Conservation (phyloP, 345 rosid genomes). For the Cardamine resedifolia region DNA sequence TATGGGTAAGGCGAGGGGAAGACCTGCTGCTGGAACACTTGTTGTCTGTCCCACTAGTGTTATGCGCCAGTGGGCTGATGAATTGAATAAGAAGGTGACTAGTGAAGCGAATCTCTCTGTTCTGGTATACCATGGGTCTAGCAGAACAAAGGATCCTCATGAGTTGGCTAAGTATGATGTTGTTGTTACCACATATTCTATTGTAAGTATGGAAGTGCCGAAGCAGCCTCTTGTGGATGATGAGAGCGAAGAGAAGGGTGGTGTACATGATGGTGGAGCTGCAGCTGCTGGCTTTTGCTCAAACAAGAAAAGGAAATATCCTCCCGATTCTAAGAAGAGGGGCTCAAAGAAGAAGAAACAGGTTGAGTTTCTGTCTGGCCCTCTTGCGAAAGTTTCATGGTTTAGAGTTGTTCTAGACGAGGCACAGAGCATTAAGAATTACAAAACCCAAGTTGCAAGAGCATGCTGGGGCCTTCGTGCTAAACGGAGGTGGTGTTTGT, state of each 20-base stretch:
- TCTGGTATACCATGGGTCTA: conserved; percentile 87
- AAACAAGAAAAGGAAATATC: conserved; percentile 59
- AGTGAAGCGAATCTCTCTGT: conserved; percentile 65
- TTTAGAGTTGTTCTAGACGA: conserved; percentile 95
- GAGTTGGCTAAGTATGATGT: conserved; percentile 90
- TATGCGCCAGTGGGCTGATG: conserved; percentile 92
- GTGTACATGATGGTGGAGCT: conserved; percentile 44
- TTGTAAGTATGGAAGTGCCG: conserved; percentile 98
- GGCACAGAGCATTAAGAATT: conserved; percentile 97
- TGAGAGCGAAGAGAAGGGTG: conserved; percentile 62
- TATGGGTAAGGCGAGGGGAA: conserved; percentile 51
- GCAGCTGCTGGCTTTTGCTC: conserved; percentile 40
- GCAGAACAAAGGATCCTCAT: conserved; percentile 80
- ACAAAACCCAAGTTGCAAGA: conserved; percentile 94
- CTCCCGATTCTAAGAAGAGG: conserved; percentile 53
- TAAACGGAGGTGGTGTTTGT: conserved; percentile 97
- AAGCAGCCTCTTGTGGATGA: conserved; percentile 70
- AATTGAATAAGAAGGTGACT: conserved; percentile 74
- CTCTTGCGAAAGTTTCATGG: conserved; percentile 93
- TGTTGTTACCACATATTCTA: conserved; percentile 90
- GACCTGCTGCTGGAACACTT: conserved; percentile 95
- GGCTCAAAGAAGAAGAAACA: conserved; percentile 57
- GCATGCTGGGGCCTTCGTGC: conserved; percentile 99
- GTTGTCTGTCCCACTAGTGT: conserved; percentile 99
- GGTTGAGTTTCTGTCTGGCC: conserved; percentile 60